phyloP scores from a whole-genome alignment of 2,329 filamentous ascomycete genomes.

The Cercospora sp. region DNA sequence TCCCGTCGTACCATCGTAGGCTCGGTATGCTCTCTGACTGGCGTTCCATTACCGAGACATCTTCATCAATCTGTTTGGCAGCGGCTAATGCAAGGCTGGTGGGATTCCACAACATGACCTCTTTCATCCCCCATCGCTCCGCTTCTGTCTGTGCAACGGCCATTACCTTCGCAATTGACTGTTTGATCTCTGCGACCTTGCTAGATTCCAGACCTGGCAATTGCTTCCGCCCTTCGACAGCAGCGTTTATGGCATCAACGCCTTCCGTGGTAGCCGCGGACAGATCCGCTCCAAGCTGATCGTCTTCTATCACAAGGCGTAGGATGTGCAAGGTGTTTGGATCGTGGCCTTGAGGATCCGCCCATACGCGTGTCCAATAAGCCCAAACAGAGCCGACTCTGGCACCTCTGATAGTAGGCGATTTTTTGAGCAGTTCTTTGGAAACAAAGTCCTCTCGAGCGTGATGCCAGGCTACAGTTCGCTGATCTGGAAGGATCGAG shows the following conservation, averaged over 20 bases:
- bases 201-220: slow-evolving; percentile 24
- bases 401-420: slow-evolving; percentile 68
- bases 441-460: slow-evolving; percentile 78
- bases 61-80: slow-evolving; percentile 48
- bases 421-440: slow-evolving; percentile 59
- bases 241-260: slow-evolving; percentile 23
- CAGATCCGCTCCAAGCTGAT: slow-evolving; percentile 13
- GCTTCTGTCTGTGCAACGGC: slow-evolving; percentile 69
- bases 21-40: slow-evolving; percentile 69
- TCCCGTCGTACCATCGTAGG: slow-evolving; percentile 65
- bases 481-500: slow-evolving; percentile 67
- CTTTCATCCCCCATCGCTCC: slow-evolving; percentile 65
- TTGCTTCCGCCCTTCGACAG: slow-evolving; percentile 8
- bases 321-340: slow-evolving; percentile 70
- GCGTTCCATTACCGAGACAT: slow-evolving; percentile 55
- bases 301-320: slow-evolving; percentile 65
- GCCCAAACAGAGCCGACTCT: slow-evolving; percentile 67
- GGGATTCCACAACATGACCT: slow-evolving; percentile 84
- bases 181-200: slow-evolving; percentile 39
- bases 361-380: slow-evolving; percentile 68
- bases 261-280: slow-evolving; percentile 23
- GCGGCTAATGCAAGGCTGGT: slow-evolving; percentile 51
- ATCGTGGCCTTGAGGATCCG: slow-evolving; percentile 55
- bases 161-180: slow-evolving; percentile 63
- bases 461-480: slow-evolving; percentile 74